Evolutionary conservation across 2,329 filamentous ascomycete genomes (phyloP).

Genomic region (Talaromyces marneffei): DNA sequence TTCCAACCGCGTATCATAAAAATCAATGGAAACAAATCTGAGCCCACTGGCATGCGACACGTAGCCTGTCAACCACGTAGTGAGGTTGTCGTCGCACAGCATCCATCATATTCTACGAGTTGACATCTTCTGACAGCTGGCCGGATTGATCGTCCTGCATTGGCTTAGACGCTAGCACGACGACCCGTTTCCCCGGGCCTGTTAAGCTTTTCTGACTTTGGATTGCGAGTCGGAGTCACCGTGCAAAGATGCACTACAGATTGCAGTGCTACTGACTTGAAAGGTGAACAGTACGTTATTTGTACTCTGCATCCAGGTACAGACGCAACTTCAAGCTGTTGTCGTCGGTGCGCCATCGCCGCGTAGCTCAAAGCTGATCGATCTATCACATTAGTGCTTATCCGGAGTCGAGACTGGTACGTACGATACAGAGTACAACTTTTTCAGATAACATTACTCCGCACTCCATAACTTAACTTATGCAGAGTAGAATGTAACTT

Average conservation of each 20-base stretch:
- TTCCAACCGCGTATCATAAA: neutral
- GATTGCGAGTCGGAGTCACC: too few species aligned
- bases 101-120: neutral
- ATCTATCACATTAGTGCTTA: neutral
- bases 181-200: neutral
- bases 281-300: too few species aligned
- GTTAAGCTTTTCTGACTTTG: neutral
- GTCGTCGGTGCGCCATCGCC: neutral
- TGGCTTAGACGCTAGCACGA: neutral
- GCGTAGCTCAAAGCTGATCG: neutral
- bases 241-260: too few species aligned
- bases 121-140: neutral
- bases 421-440: neutral
- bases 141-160: neutral
- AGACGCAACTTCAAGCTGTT: neutral
- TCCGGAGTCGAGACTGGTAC: neutral
- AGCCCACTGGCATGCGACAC: neutral
- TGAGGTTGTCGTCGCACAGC: neutral
- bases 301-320: neutral
- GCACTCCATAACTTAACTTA: too few species aligned
- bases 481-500: neutral
- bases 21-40: neutral
- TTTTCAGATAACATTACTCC: neutral
- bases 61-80: neutral
- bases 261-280: neutral